A percentile compares a stretch with the other conserved stretches of the same genome.
phyloP scores from a whole-genome alignment of 2,329 filamentous ascomycete genomes.

The Fusarium udum region DNA sequence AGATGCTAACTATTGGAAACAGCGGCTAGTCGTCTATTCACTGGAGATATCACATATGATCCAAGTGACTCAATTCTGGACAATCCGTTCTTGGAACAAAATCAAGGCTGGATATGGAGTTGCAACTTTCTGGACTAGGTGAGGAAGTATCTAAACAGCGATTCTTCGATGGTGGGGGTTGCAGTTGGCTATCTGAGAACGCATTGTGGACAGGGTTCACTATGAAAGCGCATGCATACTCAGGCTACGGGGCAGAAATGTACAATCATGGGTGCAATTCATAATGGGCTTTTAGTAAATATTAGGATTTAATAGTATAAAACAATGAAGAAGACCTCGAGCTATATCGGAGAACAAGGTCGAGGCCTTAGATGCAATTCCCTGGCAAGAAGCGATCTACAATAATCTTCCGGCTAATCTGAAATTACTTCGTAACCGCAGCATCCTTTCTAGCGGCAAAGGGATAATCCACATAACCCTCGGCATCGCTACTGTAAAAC shows the following conservation, averaged over 20 bases:
- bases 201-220: accelerated
- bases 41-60: background rate
- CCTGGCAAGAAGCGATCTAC: accelerated
- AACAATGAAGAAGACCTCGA: accelerated
- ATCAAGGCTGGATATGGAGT: background rate
- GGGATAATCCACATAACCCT: conserved; percentile 46
- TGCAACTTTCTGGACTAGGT: background rate
- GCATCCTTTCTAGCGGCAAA: background rate
- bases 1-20: accelerated
- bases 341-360: accelerated
- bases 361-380: accelerated
- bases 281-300: accelerated
- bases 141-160: accelerated
- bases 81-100: accelerated
- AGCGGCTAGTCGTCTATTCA: background rate
- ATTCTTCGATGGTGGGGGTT: background rate
- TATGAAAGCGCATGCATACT: accelerated
- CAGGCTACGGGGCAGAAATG: accelerated
- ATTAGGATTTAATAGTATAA: no score
- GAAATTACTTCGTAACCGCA: accelerated
- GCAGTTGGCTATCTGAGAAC: accelerated
- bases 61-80: background rate
- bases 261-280: accelerated
- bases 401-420: accelerated
- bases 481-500: conserved; percentile 37